Percentiles rank a stretch among this genome's conserved stretches.
Evolutionary conservation across 306 rosid species (phyloP).

Genomic region (Dalbergia cochinchinensis): DNA sequence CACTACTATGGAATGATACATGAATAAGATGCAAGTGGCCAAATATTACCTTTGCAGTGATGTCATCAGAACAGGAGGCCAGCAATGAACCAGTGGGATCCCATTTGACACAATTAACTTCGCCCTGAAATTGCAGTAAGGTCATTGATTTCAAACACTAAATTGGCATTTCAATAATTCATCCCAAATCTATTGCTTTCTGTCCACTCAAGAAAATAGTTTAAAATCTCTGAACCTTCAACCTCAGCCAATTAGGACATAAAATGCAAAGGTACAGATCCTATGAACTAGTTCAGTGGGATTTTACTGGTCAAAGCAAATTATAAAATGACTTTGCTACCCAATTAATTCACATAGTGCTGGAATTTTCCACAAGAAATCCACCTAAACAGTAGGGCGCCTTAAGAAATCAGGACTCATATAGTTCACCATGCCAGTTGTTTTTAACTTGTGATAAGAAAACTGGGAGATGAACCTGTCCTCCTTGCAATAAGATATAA

Average conservation of each 20-base stretch:
- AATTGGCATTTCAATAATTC: constrained; percentile 45
- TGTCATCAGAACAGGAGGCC: constrained; percentile 97
- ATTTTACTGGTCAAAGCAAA: constrained; percentile 35
- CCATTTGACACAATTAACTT: constrained; percentile 98
- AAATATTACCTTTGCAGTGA: constrained; percentile 81
- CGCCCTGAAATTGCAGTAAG: constrained; percentile 67
- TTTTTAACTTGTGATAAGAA: constrained; percentile 29
- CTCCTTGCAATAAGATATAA: not conserved
- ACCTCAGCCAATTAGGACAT: constrained; percentile 33
- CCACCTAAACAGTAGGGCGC: constrained; percentile 2
- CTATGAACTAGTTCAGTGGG: constrained; percentile 16
- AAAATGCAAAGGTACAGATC: constrained; percentile 10
- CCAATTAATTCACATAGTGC: constrained; percentile 14
- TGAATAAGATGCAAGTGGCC: constrained; percentile 52
- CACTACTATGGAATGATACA: not conserved
- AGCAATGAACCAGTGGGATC: constrained; percentile 91
- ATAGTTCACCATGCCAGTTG: constrained; percentile 4
- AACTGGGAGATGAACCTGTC: not conserved
- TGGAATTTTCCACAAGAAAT: constrained; percentile 22
- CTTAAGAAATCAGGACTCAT: constrained; percentile 8
- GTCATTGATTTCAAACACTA: not conserved
- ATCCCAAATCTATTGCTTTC: constrained; percentile 7
- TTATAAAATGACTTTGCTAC: constrained; percentile 2
- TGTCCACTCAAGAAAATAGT: not conserved
- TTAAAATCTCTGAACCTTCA: constrained; percentile 19